These are phyloP conservation scores for Hypoxylon intermedium DNA, from an alignment of 495 filamentous ascomycete species.

Conservation along the genomic window DNA sequence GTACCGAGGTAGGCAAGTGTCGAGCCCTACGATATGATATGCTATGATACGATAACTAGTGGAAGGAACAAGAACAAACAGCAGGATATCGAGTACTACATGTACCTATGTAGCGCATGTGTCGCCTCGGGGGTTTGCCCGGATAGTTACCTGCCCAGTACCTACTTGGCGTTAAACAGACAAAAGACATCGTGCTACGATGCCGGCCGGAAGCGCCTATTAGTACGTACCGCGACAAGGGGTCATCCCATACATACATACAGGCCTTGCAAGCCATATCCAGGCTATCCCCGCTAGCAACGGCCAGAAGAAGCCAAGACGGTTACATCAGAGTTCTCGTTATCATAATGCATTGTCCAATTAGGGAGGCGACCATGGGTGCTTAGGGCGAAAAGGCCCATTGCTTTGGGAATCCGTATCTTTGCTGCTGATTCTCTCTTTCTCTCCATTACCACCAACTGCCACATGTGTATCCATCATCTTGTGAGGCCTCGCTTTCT, in stretches of 20 bases:
- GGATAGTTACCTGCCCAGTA: not conserved
- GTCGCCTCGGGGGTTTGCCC: constrained; percentile 5
- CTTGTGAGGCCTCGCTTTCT: too few relatives aligned
- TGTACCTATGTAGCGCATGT: not conserved
- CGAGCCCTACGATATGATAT: not conserved
- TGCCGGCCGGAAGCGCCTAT: constrained; percentile 23
- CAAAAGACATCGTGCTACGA: too few relatives aligned
- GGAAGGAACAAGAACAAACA: too few relatives aligned
- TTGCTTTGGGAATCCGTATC: constrained; percentile 12
- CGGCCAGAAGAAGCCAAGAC: constrained; percentile 18
- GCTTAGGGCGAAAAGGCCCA: constrained; percentile 10
- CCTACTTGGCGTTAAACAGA: constrained; percentile 1
- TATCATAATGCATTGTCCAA: constrained; percentile 29
- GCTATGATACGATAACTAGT: too few relatives aligned
- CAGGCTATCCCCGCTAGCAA: constrained; percentile 5
- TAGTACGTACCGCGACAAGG: constrained; percentile 23
- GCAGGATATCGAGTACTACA: not conserved
- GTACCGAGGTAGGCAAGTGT: too few relatives aligned
- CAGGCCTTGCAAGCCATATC: constrained; percentile 25
- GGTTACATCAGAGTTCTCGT: constrained; percentile 28
- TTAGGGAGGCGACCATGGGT: not conserved
- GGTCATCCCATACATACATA: too few relatives aligned
- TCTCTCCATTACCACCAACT: not conserved
- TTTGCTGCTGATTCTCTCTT: not conserved
- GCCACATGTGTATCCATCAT: too few relatives aligned